Percentiles rank a stretch among this genome's conserved stretches.
These are phyloP conservation scores for Flaveria trinervia DNA, from an alignment of 129 eudicot species.

Conservation along the genomic window DNA sequence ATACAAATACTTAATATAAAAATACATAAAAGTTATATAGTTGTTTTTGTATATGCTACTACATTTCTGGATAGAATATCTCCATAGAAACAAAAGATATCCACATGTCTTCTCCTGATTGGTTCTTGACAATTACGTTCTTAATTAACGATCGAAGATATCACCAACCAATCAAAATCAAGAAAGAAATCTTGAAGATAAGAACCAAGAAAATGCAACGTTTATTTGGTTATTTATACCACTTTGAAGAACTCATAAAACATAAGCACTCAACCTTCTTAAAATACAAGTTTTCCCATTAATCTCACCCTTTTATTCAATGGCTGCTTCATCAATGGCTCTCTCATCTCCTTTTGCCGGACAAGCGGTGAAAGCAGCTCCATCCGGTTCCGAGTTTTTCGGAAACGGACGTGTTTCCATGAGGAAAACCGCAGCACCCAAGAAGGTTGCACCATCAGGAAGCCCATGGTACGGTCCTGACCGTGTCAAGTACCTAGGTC, in stretches of 20 bases:
- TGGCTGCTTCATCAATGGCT: background rate
- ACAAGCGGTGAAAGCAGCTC: background rate
- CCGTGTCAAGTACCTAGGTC: conserved; percentile 72
- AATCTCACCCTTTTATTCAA: conserved; percentile 1
- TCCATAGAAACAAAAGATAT: background rate
- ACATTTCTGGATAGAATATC: background rate
- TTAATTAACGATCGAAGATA: conserved; percentile 7
- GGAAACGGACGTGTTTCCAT: conserved; percentile 52
- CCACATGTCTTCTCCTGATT: conserved; percentile 10
- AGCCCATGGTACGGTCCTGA: conserved; percentile 78
- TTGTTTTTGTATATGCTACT: background rate
- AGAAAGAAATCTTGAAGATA: conserved; percentile 24
- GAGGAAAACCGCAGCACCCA: conserved; percentile 48
- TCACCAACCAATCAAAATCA: conserved; percentile 33
- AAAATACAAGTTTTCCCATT: background rate
- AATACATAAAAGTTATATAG: too few relatives aligned
- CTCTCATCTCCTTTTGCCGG: background rate
- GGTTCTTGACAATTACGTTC: background rate
- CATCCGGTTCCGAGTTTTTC: background rate
- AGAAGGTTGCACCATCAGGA: conserved; percentile 44
- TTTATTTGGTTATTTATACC: conserved; percentile 21
- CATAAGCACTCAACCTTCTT: conserved; percentile 16
- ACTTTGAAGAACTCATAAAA: background rate
- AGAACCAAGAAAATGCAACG: background rate
- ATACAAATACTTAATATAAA: too few relatives aligned